These are phyloP conservation scores for Globisporangium barbulae DNA, from an alignment of 352 stramenopile genomes.

Conservation along the genomic window DNA sequence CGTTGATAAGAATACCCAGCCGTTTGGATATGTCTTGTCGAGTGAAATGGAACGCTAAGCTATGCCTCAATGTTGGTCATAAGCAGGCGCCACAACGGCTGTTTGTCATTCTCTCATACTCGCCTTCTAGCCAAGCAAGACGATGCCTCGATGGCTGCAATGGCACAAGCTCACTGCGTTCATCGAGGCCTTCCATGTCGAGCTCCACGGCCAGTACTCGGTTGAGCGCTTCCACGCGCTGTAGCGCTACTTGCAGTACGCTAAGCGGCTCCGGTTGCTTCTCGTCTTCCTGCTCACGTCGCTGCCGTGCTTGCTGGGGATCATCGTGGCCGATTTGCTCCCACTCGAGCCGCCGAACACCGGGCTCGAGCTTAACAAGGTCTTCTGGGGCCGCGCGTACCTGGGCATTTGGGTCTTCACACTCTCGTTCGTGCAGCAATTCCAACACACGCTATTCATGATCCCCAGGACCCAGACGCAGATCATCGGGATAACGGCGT, in stretches of 20 bases:
- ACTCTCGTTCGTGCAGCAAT: conserved; percentile 11
- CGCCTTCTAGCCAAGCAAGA: not conserved
- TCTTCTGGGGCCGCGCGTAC: conserved; percentile 12
- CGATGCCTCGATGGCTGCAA: not conserved
- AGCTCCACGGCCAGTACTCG: conserved; percentile 19
- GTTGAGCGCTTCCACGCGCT: conserved; percentile 9
- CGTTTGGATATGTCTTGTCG: no score
- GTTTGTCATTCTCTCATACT: no score
- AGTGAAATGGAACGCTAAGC: no score
- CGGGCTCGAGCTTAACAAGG: conserved; percentile 1
- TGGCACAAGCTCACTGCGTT: not conserved
- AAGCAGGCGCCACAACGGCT: no score
- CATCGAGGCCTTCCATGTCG: conserved; percentile 11
- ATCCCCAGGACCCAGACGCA: not conserved
- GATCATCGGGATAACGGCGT: not conserved
- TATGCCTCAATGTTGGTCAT: no score
- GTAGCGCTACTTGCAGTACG: not conserved
- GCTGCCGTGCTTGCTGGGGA: conserved; percentile 6
- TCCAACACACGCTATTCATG: not conserved
- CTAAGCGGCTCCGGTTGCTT: not conserved
- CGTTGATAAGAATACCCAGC: no score
- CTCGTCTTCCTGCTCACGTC: conserved; percentile 15
- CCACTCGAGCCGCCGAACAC: conserved; percentile 2
- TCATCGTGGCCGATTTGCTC: conserved; percentile 12
- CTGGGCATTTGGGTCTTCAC: conserved; percentile 9